Conservation (phyloP, 1,139 yeast species). For the Taphrina flavorubra region DNA sequence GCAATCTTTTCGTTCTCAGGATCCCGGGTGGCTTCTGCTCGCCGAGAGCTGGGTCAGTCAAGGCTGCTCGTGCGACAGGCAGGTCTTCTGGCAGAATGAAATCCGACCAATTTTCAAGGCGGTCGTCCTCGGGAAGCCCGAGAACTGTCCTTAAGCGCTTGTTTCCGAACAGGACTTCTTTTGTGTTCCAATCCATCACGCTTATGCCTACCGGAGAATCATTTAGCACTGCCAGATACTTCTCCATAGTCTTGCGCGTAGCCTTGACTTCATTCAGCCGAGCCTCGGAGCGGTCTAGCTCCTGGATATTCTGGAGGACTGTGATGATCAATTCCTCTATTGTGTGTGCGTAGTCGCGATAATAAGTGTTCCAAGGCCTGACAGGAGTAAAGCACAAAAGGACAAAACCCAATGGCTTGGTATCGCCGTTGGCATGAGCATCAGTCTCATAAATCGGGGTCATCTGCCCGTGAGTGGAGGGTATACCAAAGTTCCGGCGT, state of each 20-base stretch:
- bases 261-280: constrained; percentile 11
- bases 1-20: constrained; percentile 7
- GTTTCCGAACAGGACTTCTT: constrained; percentile 13
- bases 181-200: constrained; percentile 17
- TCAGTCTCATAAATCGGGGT: constrained; percentile 19
- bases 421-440: background rate
- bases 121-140: background rate
- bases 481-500: background rate
- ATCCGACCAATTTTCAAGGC: constrained; percentile 1
- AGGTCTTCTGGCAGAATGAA: constrained; percentile 2
- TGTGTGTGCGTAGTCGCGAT: constrained; percentile 1
- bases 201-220: constrained; percentile 20
- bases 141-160: constrained; percentile 6
- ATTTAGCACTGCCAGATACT: constrained; percentile 11
- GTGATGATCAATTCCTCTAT: constrained; percentile 2
- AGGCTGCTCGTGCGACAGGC: background rate
- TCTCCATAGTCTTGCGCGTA: background rate
- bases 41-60: background rate
- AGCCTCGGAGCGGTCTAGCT: background rate
- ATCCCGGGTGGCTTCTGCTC: background rate
- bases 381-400: constrained; percentile 25
- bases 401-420: constrained; percentile 12
- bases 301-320: constrained; percentile 13
- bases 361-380: constrained; percentile 1
- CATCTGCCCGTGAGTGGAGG: constrained; percentile 6